Evolutionary conservation across 176 grass and related monocot genomes (phyloP).

Genomic region (Stipa capillata): DNA sequence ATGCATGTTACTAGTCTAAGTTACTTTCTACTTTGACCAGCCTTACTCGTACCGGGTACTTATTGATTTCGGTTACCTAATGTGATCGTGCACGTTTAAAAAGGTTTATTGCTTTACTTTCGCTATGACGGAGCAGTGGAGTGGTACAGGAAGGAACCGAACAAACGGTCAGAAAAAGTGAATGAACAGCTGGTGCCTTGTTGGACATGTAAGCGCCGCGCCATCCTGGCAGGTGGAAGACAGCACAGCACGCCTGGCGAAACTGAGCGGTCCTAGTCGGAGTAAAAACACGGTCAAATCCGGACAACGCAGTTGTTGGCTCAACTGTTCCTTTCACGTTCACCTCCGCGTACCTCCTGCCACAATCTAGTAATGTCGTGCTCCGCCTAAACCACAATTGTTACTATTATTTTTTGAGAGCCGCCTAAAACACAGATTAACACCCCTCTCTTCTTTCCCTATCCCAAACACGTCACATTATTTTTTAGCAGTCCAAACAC

Average conservation of each 20-base stretch:
- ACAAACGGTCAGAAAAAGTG: slow-evolving; percentile 13
- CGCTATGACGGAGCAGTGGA: background rate
- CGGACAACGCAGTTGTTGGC: background rate
- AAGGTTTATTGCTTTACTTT: background rate
- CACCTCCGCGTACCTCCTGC: background rate
- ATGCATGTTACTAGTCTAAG: too few relatives aligned
- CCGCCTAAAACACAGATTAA: too few relatives aligned
- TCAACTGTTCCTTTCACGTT: background rate
- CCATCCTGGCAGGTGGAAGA: background rate
- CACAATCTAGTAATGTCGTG: background rate
- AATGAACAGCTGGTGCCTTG: slow-evolving; percentile 33
- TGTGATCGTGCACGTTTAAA: background rate
- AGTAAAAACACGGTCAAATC: background rate
- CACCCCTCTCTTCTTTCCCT: background rate
- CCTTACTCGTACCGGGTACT: background rate
- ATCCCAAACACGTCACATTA: too few relatives aligned
- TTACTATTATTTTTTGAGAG: too few relatives aligned
- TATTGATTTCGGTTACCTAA: background rate
- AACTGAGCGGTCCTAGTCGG: background rate
- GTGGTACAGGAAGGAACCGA: background rate
- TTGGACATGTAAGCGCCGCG: slow-evolving; percentile 3
- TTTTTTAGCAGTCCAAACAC: background rate
- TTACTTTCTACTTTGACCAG: too few relatives aligned
- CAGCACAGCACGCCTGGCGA: background rate
- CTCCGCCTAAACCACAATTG: background rate